A percentile compares a stretch with the other conserved stretches of the same genome.
Evolutionary conservation across 495 filamentous ascomycete genomes (phyloP).

Genomic region (Daldinia decipiens): DNA sequence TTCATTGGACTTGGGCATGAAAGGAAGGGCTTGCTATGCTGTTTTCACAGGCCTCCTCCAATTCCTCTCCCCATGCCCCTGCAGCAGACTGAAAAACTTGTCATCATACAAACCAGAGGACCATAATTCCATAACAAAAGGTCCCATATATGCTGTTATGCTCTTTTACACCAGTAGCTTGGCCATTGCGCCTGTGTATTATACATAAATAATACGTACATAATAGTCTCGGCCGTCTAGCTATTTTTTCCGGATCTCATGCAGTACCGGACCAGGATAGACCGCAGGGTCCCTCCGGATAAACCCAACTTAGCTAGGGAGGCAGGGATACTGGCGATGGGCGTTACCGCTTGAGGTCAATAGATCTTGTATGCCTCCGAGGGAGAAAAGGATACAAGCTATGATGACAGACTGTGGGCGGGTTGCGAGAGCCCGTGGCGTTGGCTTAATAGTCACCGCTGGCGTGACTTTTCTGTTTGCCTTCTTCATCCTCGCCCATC

Average conservation of each 20-base stretch:
- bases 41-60: conserved; percentile 33
- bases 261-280: conserved; percentile 40
- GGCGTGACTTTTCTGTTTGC: conserved; percentile 40
- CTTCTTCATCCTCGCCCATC: conserved; percentile 41
- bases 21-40: conserved; percentile 23
- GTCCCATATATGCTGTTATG: conserved; percentile 15
- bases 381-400: conserved; percentile 13
- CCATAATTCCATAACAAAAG: conserved; percentile 8
- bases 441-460: conserved; percentile 38
- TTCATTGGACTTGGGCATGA: conserved; percentile 29
- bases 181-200: conserved; percentile 15
- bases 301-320: conserved; percentile 34
- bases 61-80: conserved; percentile 38
- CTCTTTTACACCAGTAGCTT: background rate
- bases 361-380: conserved; percentile 24
- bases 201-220: conserved; percentile 1
- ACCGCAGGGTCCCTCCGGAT: conserved; percentile 40
- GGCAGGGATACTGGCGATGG: conserved; percentile 23
- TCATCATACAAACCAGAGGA: conserved; percentile 34
- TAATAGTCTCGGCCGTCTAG: conserved; percentile 26
- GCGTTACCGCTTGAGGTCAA: conserved; percentile 26
- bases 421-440: conserved; percentile 28
- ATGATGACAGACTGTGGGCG: conserved; percentile 37
- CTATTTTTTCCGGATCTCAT: conserved; percentile 39
- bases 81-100: conserved; percentile 36